Conservation (phyloP, 441 rosid species). For the Francoa sonchifolia region DNA sequence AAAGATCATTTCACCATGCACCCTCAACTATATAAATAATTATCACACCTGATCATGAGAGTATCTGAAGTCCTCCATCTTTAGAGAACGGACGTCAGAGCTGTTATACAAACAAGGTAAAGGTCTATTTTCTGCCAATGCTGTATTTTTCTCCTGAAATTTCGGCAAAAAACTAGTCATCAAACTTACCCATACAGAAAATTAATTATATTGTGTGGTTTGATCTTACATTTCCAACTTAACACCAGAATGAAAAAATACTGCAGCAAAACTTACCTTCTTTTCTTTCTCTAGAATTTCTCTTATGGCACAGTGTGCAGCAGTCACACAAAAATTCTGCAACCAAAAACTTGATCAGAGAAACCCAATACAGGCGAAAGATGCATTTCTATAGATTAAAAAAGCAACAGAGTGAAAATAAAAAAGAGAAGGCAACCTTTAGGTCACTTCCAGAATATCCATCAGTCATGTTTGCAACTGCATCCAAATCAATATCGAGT, state of each 20-base stretch:
- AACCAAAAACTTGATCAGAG: slow-evolving; percentile 7
- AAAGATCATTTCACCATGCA: too few species aligned
- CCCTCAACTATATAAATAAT: background rate
- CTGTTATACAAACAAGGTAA: slow-evolving; percentile 62
- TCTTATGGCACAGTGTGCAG: slow-evolving; percentile 94
- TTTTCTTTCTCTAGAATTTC: slow-evolving; percentile 90
- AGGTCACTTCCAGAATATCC: slow-evolving; percentile 99
- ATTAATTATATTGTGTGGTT: too few species aligned
- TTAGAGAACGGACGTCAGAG: slow-evolving; percentile 61
- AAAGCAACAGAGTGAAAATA: background rate
- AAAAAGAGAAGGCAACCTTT: slow-evolving; percentile 38
- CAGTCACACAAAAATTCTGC: slow-evolving; percentile 92
- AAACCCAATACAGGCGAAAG: background rate
- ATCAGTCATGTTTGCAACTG: slow-evolving; percentile 79
- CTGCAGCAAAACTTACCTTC: slow-evolving; percentile 45
- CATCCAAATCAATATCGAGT: slow-evolving; percentile 61
- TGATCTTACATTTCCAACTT: too few species aligned
- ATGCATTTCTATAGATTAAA: background rate
- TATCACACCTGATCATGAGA: slow-evolving; percentile 89
- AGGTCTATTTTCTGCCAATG: slow-evolving; percentile 58
- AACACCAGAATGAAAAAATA: background rate
- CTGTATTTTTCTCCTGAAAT: slow-evolving; percentile 57
- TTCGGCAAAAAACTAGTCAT: slow-evolving; percentile 8
- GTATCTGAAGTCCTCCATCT: slow-evolving; percentile 70
- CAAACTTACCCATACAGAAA: too few species aligned